Conservation (phyloP, 2,329 filamentous ascomycete genomes). For the Venturiaceae sp. region DNA sequence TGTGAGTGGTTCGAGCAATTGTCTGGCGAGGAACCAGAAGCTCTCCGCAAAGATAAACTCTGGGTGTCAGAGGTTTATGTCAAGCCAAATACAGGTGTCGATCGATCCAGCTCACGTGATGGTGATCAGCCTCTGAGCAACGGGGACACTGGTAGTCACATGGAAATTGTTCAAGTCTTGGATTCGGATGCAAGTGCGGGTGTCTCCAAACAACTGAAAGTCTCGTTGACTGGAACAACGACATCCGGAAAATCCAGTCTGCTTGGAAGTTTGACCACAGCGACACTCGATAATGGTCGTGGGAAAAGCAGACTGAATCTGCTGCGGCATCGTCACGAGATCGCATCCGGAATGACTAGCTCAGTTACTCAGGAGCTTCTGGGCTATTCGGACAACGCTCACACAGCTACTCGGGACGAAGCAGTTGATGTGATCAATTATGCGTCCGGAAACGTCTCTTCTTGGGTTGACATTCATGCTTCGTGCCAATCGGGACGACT, state of each 20-base stretch:
- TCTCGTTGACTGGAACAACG: constrained; percentile 82
- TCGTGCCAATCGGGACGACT: constrained; percentile 63
- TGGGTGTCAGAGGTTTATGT: constrained; percentile 88
- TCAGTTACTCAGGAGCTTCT: constrained; percentile 91
- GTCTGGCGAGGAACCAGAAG: constrained; percentile 12
- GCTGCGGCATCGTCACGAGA: constrained; percentile 87
- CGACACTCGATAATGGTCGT: constrained; percentile 80
- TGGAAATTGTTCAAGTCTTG: no score
- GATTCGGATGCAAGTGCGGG: constrained; percentile 8
- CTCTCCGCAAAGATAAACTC: constrained; percentile 45
- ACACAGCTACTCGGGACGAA: constrained; percentile 14
- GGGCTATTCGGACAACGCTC: constrained; percentile 52
- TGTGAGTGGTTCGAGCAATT: constrained; percentile 60
- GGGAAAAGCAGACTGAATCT: constrained; percentile 83
- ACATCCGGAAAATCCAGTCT: constrained; percentile 89
- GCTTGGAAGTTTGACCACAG: constrained; percentile 78
- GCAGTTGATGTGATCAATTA: constrained; percentile 62
- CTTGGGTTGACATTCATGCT: constrained; percentile 91
- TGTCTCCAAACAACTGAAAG: constrained; percentile 57
- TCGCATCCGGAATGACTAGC: constrained; percentile 83
- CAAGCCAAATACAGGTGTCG: constrained; percentile 54
- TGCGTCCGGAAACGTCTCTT: constrained; percentile 73
- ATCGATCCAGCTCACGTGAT: constrained; percentile 11
- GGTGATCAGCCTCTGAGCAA: not conserved
- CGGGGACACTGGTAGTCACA: no score